phyloP scores from a whole-genome alignment of 257 asterid genomes.

The Ophiorrhiza pumila region DNA sequence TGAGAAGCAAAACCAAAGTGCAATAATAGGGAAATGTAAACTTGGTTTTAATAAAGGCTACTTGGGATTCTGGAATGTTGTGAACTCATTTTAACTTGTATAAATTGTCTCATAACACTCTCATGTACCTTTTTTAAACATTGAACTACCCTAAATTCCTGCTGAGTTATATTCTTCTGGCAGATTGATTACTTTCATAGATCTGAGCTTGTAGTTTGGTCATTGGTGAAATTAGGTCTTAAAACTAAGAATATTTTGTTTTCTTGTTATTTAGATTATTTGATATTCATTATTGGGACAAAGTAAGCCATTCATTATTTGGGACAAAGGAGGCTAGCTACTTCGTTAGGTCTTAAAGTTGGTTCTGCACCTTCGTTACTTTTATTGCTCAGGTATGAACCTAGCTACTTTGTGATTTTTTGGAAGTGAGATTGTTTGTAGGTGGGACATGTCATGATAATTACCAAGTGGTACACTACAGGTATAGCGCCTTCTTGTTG shows the following conservation, averaged over 20 bases:
- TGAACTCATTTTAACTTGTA: neutral
- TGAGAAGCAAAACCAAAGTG: neutral
- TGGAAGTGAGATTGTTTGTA: neutral
- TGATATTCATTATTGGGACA: conserved; percentile 79
- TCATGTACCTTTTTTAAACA: neutral
- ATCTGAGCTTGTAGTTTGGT: neutral
- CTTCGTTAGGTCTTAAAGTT: too few relatives aligned
- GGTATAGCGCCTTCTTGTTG: conserved; percentile 80
- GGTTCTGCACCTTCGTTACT: conserved; percentile 81
- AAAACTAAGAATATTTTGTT: neutral
- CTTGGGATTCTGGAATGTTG: neutral
- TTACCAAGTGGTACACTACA: conserved; percentile 15
- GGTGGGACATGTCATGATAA: neutral
- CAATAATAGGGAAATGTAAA: neutral
- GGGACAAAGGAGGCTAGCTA: too few relatives aligned
- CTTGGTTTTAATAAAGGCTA: neutral
- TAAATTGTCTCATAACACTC: neutral
- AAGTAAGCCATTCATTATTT: too few relatives aligned
- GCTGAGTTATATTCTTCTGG: neutral
- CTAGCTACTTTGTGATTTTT: neutral
- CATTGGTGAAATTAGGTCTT: neutral
- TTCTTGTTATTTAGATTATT: conserved; percentile 33
- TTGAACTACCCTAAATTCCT: neutral
- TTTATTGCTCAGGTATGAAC: conserved; percentile 64
- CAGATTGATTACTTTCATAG: neutral